Conservation (phyloP, 352 stramenopile genomes). For the Stephanocyclus meneghinianus region DNA sequence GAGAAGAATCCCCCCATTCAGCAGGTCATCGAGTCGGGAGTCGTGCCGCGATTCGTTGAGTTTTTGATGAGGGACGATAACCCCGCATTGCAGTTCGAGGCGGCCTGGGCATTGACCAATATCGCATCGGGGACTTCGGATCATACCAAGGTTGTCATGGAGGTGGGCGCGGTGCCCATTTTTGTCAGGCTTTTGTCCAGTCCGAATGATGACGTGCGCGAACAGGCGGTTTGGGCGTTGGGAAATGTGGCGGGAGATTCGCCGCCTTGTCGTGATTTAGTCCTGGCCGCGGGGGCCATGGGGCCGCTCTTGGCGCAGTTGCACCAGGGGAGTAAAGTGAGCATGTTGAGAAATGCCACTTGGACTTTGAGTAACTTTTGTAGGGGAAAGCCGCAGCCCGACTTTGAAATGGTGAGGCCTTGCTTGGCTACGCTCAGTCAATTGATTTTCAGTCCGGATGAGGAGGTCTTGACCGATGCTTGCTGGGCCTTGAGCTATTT, state of each 20-base stretch:
- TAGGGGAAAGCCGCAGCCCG: slow-evolving; percentile 90
- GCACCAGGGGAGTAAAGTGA: slow-evolving; percentile 92
- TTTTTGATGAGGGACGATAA: slow-evolving; percentile 95
- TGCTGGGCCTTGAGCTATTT: slow-evolving; percentile 99
- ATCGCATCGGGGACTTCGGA: slow-evolving; percentile 97
- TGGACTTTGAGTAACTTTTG: slow-evolving; percentile 99
- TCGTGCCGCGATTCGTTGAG: slow-evolving; percentile 97
- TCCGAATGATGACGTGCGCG: slow-evolving; percentile 95
- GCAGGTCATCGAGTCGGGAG: slow-evolving; percentile 96
- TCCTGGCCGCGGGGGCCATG: slow-evolving; percentile 91
- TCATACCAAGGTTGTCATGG: slow-evolving; percentile 97
- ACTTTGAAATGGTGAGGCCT: slow-evolving; percentile 93
- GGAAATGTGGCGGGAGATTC: slow-evolving; percentile 99
- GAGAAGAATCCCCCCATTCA: slow-evolving; percentile 99
- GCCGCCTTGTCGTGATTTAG: slow-evolving; percentile 93
- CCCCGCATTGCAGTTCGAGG: slow-evolving; percentile 94
- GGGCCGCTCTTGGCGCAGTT: slow-evolving; percentile 93
- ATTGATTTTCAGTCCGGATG: slow-evolving; percentile 95
- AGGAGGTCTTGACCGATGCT: slow-evolving; percentile 98
- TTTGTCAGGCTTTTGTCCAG: slow-evolving; percentile 94
- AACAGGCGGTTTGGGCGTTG: slow-evolving; percentile 96
- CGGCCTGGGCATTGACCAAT: slow-evolving; percentile 99
- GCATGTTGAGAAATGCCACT: slow-evolving; percentile 97
- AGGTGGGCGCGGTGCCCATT: slow-evolving; percentile 94
- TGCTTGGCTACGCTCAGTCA: slow-evolving; percentile 94